phyloP scores from a whole-genome alignment of 306 rosid genomes.

The Psophocarpus tetragonolobus region DNA sequence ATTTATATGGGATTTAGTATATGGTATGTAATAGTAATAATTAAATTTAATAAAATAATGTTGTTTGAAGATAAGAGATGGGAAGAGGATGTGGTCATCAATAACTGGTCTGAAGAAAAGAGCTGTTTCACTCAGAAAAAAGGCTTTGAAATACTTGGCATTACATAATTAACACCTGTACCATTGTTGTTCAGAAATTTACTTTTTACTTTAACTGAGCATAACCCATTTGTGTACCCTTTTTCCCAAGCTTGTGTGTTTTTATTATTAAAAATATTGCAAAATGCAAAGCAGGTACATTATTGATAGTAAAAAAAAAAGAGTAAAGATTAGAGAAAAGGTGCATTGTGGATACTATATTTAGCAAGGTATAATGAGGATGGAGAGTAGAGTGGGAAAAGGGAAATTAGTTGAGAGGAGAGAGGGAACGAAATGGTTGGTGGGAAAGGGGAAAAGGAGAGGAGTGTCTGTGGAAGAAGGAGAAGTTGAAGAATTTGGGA shows the following conservation, averaged over 20 bases:
- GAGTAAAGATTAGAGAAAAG: background rate
- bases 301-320: background rate
- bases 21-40: background rate
- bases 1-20: background rate
- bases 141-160: constrained; percentile 37
- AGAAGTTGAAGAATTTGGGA: constrained; percentile 14
- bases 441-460: constrained; percentile 19
- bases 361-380: too few relatives aligned
- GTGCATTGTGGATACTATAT: background rate
- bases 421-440: constrained; percentile 25
- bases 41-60: background rate
- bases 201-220: constrained; percentile 28
- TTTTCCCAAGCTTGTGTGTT: background rate
- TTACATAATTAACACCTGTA: constrained; percentile 40
- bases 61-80: constrained; percentile 39
- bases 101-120: constrained; percentile 59
- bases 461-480: constrained; percentile 21
- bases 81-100: constrained; percentile 82
- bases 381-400: background rate
- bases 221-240: background rate
- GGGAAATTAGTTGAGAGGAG: background rate
- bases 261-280: background rate
- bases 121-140: constrained; percentile 53
- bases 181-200: constrained; percentile 19
- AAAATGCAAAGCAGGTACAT: background rate